A percentile compares a stretch with the other conserved stretches of the same genome.
phyloP scores from a whole-genome alignment of 2,329 filamentous ascomycete species.

The Cladosporium sp. region DNA sequence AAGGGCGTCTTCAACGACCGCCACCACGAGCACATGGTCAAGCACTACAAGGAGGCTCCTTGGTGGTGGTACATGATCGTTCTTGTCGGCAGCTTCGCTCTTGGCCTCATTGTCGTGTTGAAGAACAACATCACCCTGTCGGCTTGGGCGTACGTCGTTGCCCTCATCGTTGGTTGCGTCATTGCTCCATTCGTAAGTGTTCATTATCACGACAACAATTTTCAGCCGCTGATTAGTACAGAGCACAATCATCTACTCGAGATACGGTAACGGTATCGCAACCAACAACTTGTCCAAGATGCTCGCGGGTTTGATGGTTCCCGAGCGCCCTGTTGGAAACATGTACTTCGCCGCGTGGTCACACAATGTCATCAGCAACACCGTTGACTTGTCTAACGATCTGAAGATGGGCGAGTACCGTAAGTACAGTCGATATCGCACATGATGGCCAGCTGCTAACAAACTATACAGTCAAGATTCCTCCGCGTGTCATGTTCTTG shows the following conservation, averaged over 20 bases:
- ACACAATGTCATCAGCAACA: slow-evolving; percentile 57
- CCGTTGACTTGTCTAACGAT: slow-evolving; percentile 55
- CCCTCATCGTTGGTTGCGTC: slow-evolving; percentile 24
- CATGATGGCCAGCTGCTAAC: background rate
- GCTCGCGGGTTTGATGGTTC: slow-evolving; percentile 56
- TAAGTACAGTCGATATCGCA: slow-evolving; percentile 39
- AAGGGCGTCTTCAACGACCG: slow-evolving; percentile 34
- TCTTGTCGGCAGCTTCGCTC: slow-evolving; percentile 36
- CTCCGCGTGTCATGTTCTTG: slow-evolving; percentile 57
- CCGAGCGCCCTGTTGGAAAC: slow-evolving; percentile 56
- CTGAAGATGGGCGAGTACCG: slow-evolving; percentile 62
- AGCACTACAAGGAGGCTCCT: slow-evolving; percentile 54
- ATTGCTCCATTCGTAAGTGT: slow-evolving; percentile 52
- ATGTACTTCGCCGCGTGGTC: slow-evolving; percentile 64
- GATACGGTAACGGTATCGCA: slow-evolving; percentile 59
- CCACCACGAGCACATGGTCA: slow-evolving; percentile 56
- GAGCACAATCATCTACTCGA: slow-evolving; percentile 46
- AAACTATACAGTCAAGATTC: slow-evolving; percentile 47
- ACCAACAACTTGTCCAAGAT: slow-evolving; percentile 63
- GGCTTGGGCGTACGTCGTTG: slow-evolving; percentile 39
- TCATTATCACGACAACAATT: background rate
- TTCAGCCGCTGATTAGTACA: slow-evolving; percentile 1
- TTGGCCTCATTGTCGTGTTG: slow-evolving; percentile 32
- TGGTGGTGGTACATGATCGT: slow-evolving; percentile 42
- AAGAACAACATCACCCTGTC: slow-evolving; percentile 39